Conservation (phyloP, 257 asterid genomes). For the Ligustrum vulgare region DNA sequence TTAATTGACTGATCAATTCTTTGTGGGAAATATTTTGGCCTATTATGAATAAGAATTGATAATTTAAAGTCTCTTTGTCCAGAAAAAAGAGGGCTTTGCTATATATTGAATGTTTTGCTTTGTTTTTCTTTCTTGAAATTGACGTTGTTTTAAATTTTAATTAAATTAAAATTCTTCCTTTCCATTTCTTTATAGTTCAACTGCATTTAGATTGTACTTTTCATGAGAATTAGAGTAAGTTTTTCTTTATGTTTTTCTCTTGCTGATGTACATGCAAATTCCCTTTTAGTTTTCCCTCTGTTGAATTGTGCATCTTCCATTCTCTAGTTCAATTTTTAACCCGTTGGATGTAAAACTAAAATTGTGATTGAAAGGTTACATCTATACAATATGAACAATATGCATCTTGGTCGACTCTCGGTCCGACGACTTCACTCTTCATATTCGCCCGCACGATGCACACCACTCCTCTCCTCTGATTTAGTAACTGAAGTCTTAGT, state of each 20-base stretch:
- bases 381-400: background rate
- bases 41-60: background rate
- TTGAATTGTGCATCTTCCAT: background rate
- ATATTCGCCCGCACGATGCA: too few relatives aligned
- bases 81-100: too few relatives aligned
- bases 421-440: too few relatives aligned
- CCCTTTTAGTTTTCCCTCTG: background rate
- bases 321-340: conserved; percentile 9
- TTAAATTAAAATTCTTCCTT: background rate
- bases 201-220: too few relatives aligned
- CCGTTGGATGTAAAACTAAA: background rate
- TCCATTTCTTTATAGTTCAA: too few relatives aligned
- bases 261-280: too few relatives aligned
- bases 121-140: background rate
- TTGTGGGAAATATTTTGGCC: background rate
- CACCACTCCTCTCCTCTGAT: too few relatives aligned
- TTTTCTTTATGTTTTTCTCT: too few relatives aligned
- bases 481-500: too few relatives aligned
- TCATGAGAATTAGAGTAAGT: too few relatives aligned
- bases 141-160: background rate
- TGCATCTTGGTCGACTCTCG: too few relatives aligned
- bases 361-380: background rate
- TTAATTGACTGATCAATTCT: conserved; percentile 10
- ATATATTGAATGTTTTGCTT: background rate
- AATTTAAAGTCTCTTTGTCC: too few relatives aligned